phyloP scores from a whole-genome alignment of 768 basidiomycete species.

The Boletus tylopilopsis region DNA sequence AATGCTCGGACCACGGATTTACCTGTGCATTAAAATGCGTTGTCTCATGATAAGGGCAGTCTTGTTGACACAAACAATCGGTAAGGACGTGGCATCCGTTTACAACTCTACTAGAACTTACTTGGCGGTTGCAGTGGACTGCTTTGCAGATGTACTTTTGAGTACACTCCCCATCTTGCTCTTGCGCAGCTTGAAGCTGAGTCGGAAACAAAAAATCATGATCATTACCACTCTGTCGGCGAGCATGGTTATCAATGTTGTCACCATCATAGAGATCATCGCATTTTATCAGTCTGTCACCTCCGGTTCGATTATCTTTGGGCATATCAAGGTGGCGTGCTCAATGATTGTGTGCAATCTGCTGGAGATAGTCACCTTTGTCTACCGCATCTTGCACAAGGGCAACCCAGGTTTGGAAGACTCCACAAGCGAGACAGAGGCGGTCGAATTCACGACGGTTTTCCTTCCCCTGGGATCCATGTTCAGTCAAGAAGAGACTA shows the following conservation, averaged over 20 bases:
- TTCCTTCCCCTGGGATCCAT: neutral
- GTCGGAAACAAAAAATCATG: constrained; percentile 13
- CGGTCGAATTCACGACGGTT: neutral
- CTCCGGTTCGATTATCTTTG: constrained; percentile 16
- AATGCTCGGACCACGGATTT: constrained; percentile 8
- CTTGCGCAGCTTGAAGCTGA: constrained; percentile 13
- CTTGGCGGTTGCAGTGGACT: constrained; percentile 14
- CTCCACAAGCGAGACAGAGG: neutral
- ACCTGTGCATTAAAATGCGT: neutral
- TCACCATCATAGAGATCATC: constrained; percentile 17
- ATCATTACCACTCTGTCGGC: too few species aligned
- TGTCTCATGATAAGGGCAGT: constrained; percentile 9
- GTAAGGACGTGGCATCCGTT: constrained; percentile 11
- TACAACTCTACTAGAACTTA: neutral
- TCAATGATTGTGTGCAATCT: constrained; percentile 22
- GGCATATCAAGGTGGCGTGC: constrained; percentile 19
- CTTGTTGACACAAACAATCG: constrained; percentile 17
- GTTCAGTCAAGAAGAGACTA: neutral
- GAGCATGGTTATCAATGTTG: constrained; percentile 16
- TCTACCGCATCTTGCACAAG: constrained; percentile 13
- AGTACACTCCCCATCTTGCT: constrained; percentile 18
- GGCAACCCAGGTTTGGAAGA: neutral
- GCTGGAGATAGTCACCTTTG: constrained; percentile 18
- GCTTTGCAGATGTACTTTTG: constrained; percentile 19
- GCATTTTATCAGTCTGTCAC: constrained; percentile 1